phyloP scores from a whole-genome alignment of 2,329 filamentous ascomycete species.

The Aspergillus glaucus region DNA sequence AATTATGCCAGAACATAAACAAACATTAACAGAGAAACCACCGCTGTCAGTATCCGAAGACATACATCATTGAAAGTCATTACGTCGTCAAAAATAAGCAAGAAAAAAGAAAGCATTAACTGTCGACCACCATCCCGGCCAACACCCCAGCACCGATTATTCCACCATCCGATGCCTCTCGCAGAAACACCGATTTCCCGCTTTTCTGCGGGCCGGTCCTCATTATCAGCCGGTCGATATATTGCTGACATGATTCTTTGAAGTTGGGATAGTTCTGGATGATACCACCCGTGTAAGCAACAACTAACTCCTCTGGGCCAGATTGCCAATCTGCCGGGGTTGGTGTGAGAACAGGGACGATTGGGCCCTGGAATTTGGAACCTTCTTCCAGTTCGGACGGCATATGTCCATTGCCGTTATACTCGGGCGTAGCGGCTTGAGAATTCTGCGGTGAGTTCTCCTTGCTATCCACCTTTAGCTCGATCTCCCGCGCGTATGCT shows the following conservation, averaged over 20 bases:
- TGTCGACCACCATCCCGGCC: conserved; percentile 41
- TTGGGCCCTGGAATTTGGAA: conserved; percentile 17
- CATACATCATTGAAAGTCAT: neutral
- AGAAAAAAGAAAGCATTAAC: conserved; percentile 4
- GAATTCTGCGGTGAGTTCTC: conserved; percentile 28
- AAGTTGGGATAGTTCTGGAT: conserved; percentile 76
- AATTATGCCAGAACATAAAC: neutral
- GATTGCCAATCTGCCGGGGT: conserved; percentile 36
- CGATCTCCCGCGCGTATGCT: conserved; percentile 61
- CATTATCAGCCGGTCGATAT: conserved; percentile 55
- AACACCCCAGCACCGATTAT: conserved; percentile 52
- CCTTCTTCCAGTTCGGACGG: neutral
- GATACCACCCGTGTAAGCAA: conserved; percentile 74
- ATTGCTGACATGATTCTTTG: conserved; percentile 61
- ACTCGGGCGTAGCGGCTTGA: conserved; percentile 19
- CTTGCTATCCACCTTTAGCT: conserved; percentile 35
- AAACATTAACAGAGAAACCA: neutral
- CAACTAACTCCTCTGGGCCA: conserved; percentile 57
- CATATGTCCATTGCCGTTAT: conserved; percentile 15
- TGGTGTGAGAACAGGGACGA: conserved; percentile 31
- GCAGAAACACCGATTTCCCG: conserved; percentile 45
- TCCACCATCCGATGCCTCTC: conserved; percentile 49
- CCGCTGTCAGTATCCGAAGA: neutral
- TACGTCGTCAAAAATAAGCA: neutral
- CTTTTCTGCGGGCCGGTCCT: conserved; percentile 40